Percentiles rank a stretch among this genome's conserved stretches.
phyloP scores from a whole-genome alignment of 2,329 filamentous ascomycete genomes.

The Aspergillus candidus region DNA sequence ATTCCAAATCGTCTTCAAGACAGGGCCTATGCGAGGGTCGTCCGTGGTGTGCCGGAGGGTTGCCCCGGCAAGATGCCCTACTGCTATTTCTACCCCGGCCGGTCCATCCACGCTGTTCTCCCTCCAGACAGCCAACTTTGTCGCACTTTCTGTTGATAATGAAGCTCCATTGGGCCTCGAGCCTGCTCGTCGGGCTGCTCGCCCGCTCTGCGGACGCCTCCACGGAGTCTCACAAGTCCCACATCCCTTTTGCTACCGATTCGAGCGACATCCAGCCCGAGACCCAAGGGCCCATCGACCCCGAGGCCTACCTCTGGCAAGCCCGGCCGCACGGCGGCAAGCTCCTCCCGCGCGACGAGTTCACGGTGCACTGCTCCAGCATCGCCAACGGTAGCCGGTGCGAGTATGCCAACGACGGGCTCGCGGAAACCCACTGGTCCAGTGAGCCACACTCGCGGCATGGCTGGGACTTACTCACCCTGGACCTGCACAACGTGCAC shows the following conservation, averaged over 20 bases:
- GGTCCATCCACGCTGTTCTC: too few relatives aligned
- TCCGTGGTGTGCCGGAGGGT: too few relatives aligned
- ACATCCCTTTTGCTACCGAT: neutral
- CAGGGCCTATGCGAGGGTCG: too few relatives aligned
- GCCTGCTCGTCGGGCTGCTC: constrained; percentile 6
- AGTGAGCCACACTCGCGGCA: constrained; percentile 3
- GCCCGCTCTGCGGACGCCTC: constrained; percentile 11
- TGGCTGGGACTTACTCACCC: neutral
- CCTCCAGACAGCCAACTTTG: constrained; percentile 1
- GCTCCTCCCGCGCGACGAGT: neutral
- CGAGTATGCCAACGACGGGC: constrained; percentile 12
- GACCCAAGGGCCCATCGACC: neutral
- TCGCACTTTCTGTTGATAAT: constrained; percentile 1
- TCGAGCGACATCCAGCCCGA: neutral
- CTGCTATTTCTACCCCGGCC: too few relatives aligned
- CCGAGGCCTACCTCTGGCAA: constrained; percentile 1
- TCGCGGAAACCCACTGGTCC: constrained; percentile 10
- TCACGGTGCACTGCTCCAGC: constrained; percentile 3
- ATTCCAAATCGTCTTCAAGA: too few relatives aligned
- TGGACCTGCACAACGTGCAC: constrained; percentile 10
- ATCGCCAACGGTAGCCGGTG: constrained; percentile 3
- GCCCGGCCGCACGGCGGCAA: neutral
- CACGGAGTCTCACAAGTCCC: too few relatives aligned
- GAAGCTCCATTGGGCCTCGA: constrained; percentile 9
- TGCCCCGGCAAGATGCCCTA: too few relatives aligned